A percentile compares a stretch with the other conserved stretches of the same genome.
phyloP scores from a whole-genome alignment of 2,329 filamentous ascomycete species.

The Trichophyton mentagrophytes region DNA sequence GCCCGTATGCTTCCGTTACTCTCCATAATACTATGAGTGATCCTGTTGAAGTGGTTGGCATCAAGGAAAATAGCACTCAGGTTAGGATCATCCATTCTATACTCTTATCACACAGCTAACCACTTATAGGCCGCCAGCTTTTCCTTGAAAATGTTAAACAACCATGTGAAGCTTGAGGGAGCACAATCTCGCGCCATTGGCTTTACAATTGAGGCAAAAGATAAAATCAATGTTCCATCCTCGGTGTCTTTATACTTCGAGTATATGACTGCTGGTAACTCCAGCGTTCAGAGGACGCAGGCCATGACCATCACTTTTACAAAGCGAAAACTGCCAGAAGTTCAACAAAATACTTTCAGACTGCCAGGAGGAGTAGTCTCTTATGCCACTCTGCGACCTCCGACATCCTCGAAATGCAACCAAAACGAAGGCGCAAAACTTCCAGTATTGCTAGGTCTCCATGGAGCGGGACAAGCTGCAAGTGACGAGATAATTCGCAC shows the following conservation, averaged over 20 bases:
- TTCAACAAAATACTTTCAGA: slow-evolving; percentile 43
- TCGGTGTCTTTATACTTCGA: slow-evolving; percentile 14
- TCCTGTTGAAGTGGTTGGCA: slow-evolving; percentile 14
- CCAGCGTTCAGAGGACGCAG: slow-evolving; percentile 5
- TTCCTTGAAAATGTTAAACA: not conserved
- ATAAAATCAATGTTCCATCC: not conserved
- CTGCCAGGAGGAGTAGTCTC: slow-evolving; percentile 44
- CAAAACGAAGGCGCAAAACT: slow-evolving; percentile 18
- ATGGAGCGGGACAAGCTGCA: slow-evolving; percentile 47
- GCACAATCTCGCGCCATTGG: slow-evolving; percentile 25
- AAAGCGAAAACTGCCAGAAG: slow-evolving; percentile 23
- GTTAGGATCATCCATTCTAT: not conserved
- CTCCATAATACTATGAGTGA: slow-evolving; percentile 34
- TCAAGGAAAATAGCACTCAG: slow-evolving; percentile 9
- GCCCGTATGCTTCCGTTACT: slow-evolving; percentile 36
- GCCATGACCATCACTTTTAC: slow-evolving; percentile 14
- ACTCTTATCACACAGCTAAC: not conserved
- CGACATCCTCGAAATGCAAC: slow-evolving; percentile 25
- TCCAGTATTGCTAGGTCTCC: slow-evolving; percentile 41
- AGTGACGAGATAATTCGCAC: slow-evolving; percentile 36
- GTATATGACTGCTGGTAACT: slow-evolving; percentile 10
- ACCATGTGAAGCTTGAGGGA: slow-evolving; percentile 18
- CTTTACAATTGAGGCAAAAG: slow-evolving; percentile 17
- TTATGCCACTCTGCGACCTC: slow-evolving; percentile 46
- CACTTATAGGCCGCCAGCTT: not conserved